A percentile compares a stretch with the other conserved stretches of the same genome.
Evolutionary conservation across 1,284 basidiomycete species (phyloP).

Genomic region (Malassezia globosa): DNA sequence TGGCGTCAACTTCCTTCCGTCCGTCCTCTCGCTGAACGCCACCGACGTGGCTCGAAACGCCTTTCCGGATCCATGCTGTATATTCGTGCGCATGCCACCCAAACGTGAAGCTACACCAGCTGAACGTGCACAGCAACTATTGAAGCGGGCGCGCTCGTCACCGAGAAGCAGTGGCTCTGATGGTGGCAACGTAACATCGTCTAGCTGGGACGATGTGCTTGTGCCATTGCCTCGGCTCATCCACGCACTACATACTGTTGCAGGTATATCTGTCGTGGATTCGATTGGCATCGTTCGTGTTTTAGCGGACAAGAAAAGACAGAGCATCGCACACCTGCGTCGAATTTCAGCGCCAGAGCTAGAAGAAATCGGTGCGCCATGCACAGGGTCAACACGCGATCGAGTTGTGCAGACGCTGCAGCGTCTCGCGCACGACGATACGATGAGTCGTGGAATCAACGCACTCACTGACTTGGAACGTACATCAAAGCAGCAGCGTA

Average conservation of each 20-base stretch:
- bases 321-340: neutral
- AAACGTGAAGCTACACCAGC: slow-evolving; percentile 6
- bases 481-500: neutral
- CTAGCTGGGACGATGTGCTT: neutral
- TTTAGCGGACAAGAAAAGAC: neutral
- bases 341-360: slow-evolving; percentile 15
- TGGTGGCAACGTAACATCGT: neutral
- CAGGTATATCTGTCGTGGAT: slow-evolving; percentile 4
- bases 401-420: slow-evolving; percentile 11
- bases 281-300: slow-evolving; percentile 5
- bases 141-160: neutral
- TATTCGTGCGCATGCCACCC: neutral
- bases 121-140: slow-evolving; percentile 9
- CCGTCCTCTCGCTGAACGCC: too few relatives aligned
- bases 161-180: neutral
- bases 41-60: too few relatives aligned
- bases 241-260: slow-evolving; percentile 15
- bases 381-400: slow-evolving; percentile 7
- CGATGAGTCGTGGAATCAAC: too few relatives aligned
- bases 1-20: too few relatives aligned
- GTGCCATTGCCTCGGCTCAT: slow-evolving; percentile 13
- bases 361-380: slow-evolving; percentile 6
- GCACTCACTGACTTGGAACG: slow-evolving; percentile 11
- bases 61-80: too few relatives aligned
- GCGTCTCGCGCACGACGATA: slow-evolving; percentile 1